Base-by-base conservation (phyloP, 805 yeast genomes). In the Metschnikowia continentalis region DNA sequence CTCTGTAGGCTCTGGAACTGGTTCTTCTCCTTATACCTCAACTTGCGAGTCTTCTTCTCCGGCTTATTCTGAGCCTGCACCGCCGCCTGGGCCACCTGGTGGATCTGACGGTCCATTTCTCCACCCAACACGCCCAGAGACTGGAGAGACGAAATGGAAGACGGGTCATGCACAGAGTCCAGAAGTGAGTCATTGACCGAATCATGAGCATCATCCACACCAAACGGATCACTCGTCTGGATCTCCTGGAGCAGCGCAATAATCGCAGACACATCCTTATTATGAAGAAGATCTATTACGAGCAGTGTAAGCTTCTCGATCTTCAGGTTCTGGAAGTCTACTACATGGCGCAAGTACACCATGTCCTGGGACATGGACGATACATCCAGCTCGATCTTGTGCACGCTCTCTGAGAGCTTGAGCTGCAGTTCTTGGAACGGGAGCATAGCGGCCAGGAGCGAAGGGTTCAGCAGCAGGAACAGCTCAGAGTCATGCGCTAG, bases 31-130 rank as follows among this genome's bases (percentile, higher is more conserved):
- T 53, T 53, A 36, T 48, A 56, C 11, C 50, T 47, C 32, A 53
- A 54, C 40, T 48, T 54, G n/a, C 53, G 47, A 23, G 20, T 30
- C 42, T 51, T 46, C 36, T 52, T 52, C 23, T 48, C 58, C 17
- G 46, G 15, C 48, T 51, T 54, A 11, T 61, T 61, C 50, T 65
- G 71, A 1, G 66, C 69, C 19, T 65, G 71, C 3, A 66, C 74
- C 0, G 74, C 72, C 6, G 72, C 75, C 37, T 62, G 71, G 1
- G 74, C 74, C 36, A 70, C 74, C 48, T 67, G 69, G 42, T 71
- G 76, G 35, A 72, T 62, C 36, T 68, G 74, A 3, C 76, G 76
- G 58, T 72, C 76, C 70, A 72, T 70, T 48, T 67, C 69, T 35
- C 69, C 66, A 23, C 69, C 75, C 11, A 54, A 50, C 50, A 54